Evolutionary conservation across 352 stramenopile genomes (phyloP).

Genomic region (Globisporangium nunn): DNA sequence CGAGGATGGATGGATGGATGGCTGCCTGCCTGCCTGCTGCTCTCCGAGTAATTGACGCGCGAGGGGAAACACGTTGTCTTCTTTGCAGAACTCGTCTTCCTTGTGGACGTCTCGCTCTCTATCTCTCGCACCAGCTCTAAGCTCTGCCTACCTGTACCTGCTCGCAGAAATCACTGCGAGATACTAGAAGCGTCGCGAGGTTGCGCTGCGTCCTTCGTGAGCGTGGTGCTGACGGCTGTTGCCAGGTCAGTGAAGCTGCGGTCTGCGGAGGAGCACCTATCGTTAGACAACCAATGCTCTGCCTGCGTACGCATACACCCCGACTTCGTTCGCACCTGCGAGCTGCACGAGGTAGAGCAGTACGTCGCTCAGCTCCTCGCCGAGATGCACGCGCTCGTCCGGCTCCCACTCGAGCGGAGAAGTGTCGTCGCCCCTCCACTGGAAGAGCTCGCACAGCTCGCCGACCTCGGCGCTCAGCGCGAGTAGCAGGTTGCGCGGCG

Average conservation of each 20-base stretch:
- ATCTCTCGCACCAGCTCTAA: no score
- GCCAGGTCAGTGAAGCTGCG: conserved; percentile 8
- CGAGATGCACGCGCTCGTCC: conserved; percentile 88
- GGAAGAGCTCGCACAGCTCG: conserved; percentile 92
- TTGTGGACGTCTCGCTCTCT: no score
- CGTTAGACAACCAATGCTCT: no score
- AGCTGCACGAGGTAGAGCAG: conserved; percentile 94
- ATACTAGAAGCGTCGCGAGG: background rate
- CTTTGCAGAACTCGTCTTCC: no score
- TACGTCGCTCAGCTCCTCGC: conserved; percentile 96
- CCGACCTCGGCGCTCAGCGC: conserved; percentile 93
- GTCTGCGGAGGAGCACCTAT: background rate
- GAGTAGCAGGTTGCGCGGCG: conserved; percentile 90
- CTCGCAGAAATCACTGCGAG: background rate
- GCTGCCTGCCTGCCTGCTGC: no score
- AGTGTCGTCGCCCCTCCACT: conserved; percentile 90
- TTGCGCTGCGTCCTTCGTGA: background rate
- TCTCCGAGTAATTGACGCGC: no score
- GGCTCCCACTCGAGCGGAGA: conserved; percentile 44
- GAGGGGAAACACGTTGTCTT: no score
- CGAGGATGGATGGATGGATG: no score
- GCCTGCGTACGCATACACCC: no score
- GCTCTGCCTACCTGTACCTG: no score
- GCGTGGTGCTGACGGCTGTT: background rate
- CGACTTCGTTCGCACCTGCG: conserved; percentile 23